Percentiles rank a stretch among this genome's conserved stretches.
These are phyloP conservation scores for Saccharomycopsis hybrid DNA, from an alignment of 1,139 yeast species.

Conservation along the genomic window DNA sequence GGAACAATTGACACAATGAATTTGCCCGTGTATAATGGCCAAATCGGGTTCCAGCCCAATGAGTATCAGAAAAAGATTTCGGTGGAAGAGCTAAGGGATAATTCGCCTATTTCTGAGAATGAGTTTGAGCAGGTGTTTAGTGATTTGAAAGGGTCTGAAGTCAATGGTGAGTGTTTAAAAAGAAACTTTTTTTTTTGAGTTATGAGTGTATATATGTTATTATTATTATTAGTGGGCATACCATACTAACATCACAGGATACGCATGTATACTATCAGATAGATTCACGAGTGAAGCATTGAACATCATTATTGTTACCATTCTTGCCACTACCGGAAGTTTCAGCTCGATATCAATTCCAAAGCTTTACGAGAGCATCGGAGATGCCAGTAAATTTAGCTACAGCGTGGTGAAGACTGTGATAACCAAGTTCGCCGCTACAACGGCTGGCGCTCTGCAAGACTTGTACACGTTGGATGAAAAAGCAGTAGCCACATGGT, in stretches of 20 bases:
- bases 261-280: conserved; percentile 20
- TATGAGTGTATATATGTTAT: too few relatives aligned
- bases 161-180: conserved; percentile 24
- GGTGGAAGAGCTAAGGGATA: conserved; percentile 36
- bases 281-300: conserved; percentile 35
- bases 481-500: conserved; percentile 45
- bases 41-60: conserved; percentile 14
- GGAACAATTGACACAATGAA: conserved; percentile 39
- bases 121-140: conserved; percentile 54
- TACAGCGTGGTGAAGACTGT: conserved; percentile 40
- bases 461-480: conserved; percentile 34
- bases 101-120: conserved; percentile 48
- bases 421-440: conserved; percentile 39
- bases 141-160: conserved; percentile 48
- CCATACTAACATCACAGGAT: not conserved
- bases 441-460: conserved; percentile 5
- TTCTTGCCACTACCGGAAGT: conserved; percentile 39
- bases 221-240: too few relatives aligned
- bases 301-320: conserved; percentile 41
- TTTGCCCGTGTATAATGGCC: conserved; percentile 46
- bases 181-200: too few relatives aligned
- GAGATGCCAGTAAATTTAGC: conserved; percentile 27
- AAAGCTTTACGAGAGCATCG: conserved; percentile 26
- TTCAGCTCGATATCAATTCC: conserved; percentile 32
- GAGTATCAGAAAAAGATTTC: conserved; percentile 23